Percentiles rank a stretch among this genome's conserved stretches.
phyloP scores from a whole-genome alignment of 345 rosid species.

The Arabis alpina region DNA sequence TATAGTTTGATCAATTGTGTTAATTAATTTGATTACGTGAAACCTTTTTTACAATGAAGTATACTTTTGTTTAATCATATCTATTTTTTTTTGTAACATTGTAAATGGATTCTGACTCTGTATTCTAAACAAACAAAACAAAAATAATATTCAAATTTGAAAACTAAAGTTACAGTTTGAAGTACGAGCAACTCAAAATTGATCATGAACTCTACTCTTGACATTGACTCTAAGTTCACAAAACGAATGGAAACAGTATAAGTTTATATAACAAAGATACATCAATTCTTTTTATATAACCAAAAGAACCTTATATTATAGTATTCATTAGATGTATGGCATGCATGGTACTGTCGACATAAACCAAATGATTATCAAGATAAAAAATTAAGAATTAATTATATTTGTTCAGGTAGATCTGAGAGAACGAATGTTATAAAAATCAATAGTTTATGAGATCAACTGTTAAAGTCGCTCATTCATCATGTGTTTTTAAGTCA shows the following conservation, averaged over 20 bases:
- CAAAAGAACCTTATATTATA: background rate
- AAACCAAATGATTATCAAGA: constrained; percentile 7
- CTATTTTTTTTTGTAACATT: no score
- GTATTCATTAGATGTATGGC: constrained; percentile 3
- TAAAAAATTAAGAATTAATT: background rate
- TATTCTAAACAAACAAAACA: no score
- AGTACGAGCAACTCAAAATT: background rate
- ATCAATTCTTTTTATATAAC: background rate
- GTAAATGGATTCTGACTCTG: no score
- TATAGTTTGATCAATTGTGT: no score
- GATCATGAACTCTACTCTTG: constrained; percentile 11
- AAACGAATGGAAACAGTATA: background rate
- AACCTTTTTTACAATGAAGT: no score
- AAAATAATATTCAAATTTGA: no score
- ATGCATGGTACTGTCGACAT: constrained; percentile 27
- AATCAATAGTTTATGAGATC: constrained; percentile 6
- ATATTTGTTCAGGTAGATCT: constrained; percentile 38
- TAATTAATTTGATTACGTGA: no score
- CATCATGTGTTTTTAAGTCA: constrained; percentile 37
- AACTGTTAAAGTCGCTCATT: background rate
- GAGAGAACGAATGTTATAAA: constrained; percentile 20
- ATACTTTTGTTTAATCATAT: no score
- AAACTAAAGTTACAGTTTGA: no score
- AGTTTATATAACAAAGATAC: background rate
- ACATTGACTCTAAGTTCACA: background rate